These are phyloP conservation scores for Kwoniella dejecticola DNA, from an alignment of 768 basidiomycete species.

Conservation along the genomic window DNA sequence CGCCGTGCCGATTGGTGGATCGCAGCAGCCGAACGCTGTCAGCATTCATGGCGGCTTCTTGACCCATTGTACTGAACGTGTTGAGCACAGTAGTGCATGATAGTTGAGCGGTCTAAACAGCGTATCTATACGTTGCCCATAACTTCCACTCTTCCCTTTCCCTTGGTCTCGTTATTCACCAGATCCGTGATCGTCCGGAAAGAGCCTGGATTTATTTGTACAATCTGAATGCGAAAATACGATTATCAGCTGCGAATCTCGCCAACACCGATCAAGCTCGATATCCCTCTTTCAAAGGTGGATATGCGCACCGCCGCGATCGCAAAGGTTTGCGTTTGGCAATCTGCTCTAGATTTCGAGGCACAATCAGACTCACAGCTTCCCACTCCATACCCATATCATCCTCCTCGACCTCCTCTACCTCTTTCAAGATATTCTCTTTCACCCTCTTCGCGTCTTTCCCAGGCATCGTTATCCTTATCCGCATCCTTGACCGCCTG, in stretches of 20 bases:
- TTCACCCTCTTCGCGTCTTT: slow-evolving; percentile 70
- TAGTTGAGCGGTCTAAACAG: neutral
- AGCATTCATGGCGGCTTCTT: too few species aligned
- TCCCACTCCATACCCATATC: slow-evolving; percentile 80
- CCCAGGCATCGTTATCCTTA: slow-evolving; percentile 74
- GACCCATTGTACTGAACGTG: too few species aligned
- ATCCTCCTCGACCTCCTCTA: slow-evolving; percentile 81
- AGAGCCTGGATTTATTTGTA: slow-evolving; percentile 89
- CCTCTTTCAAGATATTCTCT: slow-evolving; percentile 69
- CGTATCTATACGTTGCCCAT: slow-evolving; percentile 42
- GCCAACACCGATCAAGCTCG: neutral
- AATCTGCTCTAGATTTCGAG: too few species aligned
- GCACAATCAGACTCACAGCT: slow-evolving; percentile 63
- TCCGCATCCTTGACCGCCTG: slow-evolving; percentile 87
- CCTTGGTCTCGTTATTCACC: slow-evolving; percentile 87
- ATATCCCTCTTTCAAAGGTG: too few species aligned
- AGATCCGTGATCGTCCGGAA: slow-evolving; percentile 88
- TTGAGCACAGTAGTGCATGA: too few species aligned
- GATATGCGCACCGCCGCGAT: too few species aligned
- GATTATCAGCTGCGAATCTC: neutral
- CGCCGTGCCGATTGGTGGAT: too few species aligned
- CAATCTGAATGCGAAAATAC: slow-evolving; percentile 61
- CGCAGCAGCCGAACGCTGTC: too few species aligned
- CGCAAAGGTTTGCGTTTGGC: too few species aligned
- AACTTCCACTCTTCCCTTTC: slow-evolving; percentile 78